Conservation (phyloP, 495 filamentous ascomycete genomes). For the Talaromyces stipitatus region DNA sequence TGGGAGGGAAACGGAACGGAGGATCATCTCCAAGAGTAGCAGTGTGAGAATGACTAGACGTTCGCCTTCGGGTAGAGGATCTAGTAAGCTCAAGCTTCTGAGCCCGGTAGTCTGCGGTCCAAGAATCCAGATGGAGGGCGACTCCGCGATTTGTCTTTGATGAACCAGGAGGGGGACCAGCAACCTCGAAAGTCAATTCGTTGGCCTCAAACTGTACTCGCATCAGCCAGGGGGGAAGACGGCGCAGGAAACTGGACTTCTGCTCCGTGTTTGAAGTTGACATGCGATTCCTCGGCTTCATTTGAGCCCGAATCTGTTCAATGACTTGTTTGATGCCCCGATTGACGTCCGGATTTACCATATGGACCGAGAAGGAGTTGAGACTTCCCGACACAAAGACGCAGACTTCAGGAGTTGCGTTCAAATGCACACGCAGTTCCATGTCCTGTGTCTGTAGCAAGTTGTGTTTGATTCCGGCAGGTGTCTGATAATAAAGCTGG, state of each 20-base stretch:
- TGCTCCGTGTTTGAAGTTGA: constrained; percentile 40
- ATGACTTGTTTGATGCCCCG: constrained; percentile 88
- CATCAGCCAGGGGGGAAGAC: constrained; percentile 74
- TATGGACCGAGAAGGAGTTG: constrained; percentile 79
- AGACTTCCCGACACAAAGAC: constrained; percentile 73
- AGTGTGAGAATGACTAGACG: constrained; percentile 32
- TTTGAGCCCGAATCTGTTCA: constrained; percentile 59
- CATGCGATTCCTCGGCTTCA: constrained; percentile 54
- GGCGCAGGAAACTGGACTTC: constrained; percentile 63
- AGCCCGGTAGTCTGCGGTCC: constrained; percentile 84
- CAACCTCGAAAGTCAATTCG: constrained; percentile 84
- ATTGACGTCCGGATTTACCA: constrained; percentile 86
- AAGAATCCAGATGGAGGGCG: constrained; percentile 79
- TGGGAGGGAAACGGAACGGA: constrained; percentile 47
- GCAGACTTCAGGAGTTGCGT: constrained; percentile 75
- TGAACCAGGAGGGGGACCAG: constrained; percentile 75
- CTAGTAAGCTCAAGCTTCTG: constrained; percentile 62
- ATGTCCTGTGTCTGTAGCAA: constrained; percentile 77
- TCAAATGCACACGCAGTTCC: constrained; percentile 77
- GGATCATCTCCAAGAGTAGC: constrained; percentile 44
- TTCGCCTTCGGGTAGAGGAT: constrained; percentile 49
- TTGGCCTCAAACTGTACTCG: constrained; percentile 79
- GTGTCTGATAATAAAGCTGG: constrained; percentile 92
- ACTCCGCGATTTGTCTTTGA: constrained; percentile 72
- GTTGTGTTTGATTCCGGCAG: constrained; percentile 70